Percentiles rank a stretch among this genome's conserved stretches.
phyloP scores from a whole-genome alignment of 805 yeast species.

The Candida saitoana region DNA sequence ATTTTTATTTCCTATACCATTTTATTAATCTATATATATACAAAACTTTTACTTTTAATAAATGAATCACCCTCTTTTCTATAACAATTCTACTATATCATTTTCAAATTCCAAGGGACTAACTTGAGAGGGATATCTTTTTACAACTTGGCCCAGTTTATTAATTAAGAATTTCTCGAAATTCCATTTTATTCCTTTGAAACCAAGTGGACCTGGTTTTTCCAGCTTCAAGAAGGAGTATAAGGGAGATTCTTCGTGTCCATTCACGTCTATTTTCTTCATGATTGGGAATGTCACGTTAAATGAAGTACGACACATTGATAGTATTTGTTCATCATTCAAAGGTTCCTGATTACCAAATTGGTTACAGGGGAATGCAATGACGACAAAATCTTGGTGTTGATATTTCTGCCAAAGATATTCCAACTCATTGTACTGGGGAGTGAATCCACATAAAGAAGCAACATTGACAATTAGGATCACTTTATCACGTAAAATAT shows the following conservation, averaged over 20 bases:
- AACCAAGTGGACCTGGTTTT: slow-evolving; percentile 30
- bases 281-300: slow-evolving; percentile 37
- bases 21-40: too few relatives aligned
- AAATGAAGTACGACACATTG: slow-evolving; percentile 17
- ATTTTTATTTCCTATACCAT: too few relatives aligned
- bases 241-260: slow-evolving; percentile 25
- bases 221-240: slow-evolving; percentile 26
- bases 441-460: slow-evolving; percentile 72
- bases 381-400: slow-evolving; percentile 57
- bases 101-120: slow-evolving; percentile 58
- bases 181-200: slow-evolving; percentile 63
- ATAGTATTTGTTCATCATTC: slow-evolving; percentile 34
- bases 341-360: slow-evolving; percentile 81
- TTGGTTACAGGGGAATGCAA: slow-evolving; percentile 92
- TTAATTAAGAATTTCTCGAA: slow-evolving; percentile 70
- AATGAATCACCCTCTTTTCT: not conserved
- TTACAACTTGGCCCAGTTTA: slow-evolving; percentile 52
- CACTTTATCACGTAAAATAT: slow-evolving; percentile 68
- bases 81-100: slow-evolving; percentile 17
- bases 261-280: slow-evolving; percentile 36
- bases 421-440: slow-evolving; percentile 74
- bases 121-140: slow-evolving; percentile 63
- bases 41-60: too few relatives aligned
- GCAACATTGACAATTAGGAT: slow-evolving; percentile 86
- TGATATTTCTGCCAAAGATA: slow-evolving; percentile 60